These are phyloP conservation scores for Begonia masoniana DNA, from an alignment of 306 rosid genomes.

Conservation along the genomic window DNA sequence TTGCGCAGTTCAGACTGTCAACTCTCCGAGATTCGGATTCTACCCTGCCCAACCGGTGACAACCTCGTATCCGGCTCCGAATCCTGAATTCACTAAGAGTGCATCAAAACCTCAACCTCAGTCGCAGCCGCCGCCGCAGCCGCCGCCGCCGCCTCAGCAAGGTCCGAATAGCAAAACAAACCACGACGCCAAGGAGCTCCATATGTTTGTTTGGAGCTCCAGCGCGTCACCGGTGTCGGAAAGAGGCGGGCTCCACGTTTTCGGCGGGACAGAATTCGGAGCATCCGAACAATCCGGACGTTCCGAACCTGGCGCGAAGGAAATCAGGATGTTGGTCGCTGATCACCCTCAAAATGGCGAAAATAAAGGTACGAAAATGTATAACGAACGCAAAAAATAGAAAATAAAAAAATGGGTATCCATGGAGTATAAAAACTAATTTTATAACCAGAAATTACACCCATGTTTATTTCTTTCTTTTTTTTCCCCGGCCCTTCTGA, in stretches of 20 bases:
- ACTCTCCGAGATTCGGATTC: constrained; percentile 52
- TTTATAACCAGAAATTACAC: too few relatives aligned
- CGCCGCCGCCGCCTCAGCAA: constrained; percentile 7
- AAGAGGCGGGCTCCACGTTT: constrained; percentile 56
- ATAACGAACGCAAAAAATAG: too few relatives aligned
- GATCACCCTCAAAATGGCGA: constrained; percentile 74
- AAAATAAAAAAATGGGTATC: too few relatives aligned
- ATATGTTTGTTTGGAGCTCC: constrained; percentile 94
- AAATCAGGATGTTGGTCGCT: constrained; percentile 83
- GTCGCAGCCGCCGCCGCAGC: constrained; percentile 12
- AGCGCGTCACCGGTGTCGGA: constrained; percentile 77
- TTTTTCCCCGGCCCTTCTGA: too few relatives aligned
- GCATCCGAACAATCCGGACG: constrained; percentile 75
- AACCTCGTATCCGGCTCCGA: constrained; percentile 44
- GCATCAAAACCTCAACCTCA: constrained; percentile 18
- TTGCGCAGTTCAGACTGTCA: constrained; percentile 13
- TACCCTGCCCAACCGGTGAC: constrained; percentile 33
- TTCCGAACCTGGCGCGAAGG: constrained; percentile 85
- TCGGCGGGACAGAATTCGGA: constrained; percentile 50
- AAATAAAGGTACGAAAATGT: constrained; percentile 36
- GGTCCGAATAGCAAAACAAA: constrained; percentile 20
- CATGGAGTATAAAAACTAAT: too few relatives aligned
- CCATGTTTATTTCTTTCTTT: too few relatives aligned
- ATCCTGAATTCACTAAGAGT: constrained; percentile 64
- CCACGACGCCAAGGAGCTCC: constrained; percentile 82